Base-by-base conservation (phyloP, 2,329 filamentous ascomycete species). In the Pseudogymnoascus sp. region DNA sequence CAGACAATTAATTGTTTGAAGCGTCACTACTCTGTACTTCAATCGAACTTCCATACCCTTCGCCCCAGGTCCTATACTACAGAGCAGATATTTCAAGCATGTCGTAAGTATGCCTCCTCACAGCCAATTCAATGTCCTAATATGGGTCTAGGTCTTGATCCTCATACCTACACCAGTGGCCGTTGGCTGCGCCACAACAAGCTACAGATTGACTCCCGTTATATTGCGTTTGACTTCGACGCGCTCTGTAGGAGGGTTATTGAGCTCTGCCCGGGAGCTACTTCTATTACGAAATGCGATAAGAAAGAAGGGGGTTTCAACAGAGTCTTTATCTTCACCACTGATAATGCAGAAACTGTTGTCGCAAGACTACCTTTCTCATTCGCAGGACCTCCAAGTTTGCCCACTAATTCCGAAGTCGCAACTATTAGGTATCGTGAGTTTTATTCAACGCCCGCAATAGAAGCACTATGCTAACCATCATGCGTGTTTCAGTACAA, bases 221-320 rank as follows among this genome's bases (percentile, higher is more conserved):
- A 70, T 16, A 70, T 80, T 43, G 6, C 66, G 5, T 79, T 80
- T 64, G 68, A 79, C 64, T 77, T 79, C 62, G 64, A 71, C 22
- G 72, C 72, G 28, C 74, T 80, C 40, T 74, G 74, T 66, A 64
- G 69, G 41, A 74, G 66, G 61, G 71, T 75, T 11, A 64, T 79
- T 35, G 69, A 72, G 50, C 66, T 76, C 37, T 76, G 72, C 65
- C 74, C 74, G 38, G 72, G 70, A 41, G 75, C 76, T 40, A 70
- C 37, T 11, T 66, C 66, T 8, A 71, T 80, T 41, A 64, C 63
- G 61, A 68, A 63, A 14, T 79, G 69, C 64, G 70, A 75, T 60
- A 80, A 81, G 69, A 71, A 74, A 59, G 78, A 81, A 70, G 76
- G 78, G 4, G 73, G 75, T 1, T 79, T 75, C 65, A 80, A 79